Conservation (phyloP, 805 yeast genomes). For the Pichia nanzhaoensis region DNA sequence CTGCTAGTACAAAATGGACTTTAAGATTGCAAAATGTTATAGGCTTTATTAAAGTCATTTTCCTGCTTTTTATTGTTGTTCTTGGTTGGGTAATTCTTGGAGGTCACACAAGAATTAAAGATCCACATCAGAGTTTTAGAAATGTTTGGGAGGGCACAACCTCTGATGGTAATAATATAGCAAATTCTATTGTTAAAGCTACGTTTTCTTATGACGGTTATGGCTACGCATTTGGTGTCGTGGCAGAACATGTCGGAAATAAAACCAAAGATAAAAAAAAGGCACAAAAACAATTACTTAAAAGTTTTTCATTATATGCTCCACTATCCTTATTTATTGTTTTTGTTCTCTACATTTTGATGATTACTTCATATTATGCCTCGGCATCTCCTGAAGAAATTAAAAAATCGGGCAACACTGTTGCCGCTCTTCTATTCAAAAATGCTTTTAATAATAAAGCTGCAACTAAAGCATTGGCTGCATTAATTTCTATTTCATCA, state of each 20-base stretch:
- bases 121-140: constrained; percentile 25
- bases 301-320: constrained; percentile 64
- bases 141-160: constrained; percentile 38
- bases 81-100: constrained; percentile 83
- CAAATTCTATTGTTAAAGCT: constrained; percentile 38
- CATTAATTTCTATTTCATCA: constrained; percentile 74
- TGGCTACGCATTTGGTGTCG: constrained; percentile 34
- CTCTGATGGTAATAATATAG: constrained; percentile 35
- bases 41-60: constrained; percentile 68
- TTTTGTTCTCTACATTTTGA: constrained; percentile 64
- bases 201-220: constrained; percentile 39
- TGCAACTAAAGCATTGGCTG: constrained; percentile 65
- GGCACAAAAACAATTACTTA: constrained; percentile 38
- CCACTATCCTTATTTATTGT: constrained; percentile 61
- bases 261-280: constrained; percentile 29
- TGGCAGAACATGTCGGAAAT: constrained; percentile 36
- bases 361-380: constrained; percentile 73
- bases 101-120: constrained; percentile 44
- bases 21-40: constrained; percentile 56
- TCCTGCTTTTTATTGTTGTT: constrained; percentile 60
- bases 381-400: constrained; percentile 59
- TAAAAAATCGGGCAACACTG: constrained; percentile 54
- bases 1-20: constrained; percentile 58
- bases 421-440: constrained; percentile 71
- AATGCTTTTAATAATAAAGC: constrained; percentile 56